Percentiles rank a stretch among this genome's conserved stretches.
phyloP scores from a whole-genome alignment of 352 stramenopile species.

The Aphanomyces invadans region DNA sequence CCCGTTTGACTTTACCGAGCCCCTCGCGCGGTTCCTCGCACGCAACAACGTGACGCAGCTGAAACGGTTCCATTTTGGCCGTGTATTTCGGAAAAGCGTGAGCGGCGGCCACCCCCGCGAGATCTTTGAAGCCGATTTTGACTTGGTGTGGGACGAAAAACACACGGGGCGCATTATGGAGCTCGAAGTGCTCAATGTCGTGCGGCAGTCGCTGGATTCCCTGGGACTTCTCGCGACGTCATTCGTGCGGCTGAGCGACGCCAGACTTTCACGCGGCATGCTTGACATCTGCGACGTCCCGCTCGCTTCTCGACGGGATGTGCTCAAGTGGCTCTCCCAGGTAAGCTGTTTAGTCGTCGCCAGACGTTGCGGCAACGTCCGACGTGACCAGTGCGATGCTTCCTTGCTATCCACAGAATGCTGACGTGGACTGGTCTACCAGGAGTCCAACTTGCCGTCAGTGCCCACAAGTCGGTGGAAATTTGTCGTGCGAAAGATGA shows the following conservation, averaged over 20 bases:
- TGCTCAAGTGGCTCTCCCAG: constrained; percentile 71
- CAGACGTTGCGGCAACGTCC: no score
- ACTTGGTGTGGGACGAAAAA: constrained; percentile 77
- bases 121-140: constrained; percentile 75
- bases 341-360: constrained; percentile 45
- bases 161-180: constrained; percentile 59
- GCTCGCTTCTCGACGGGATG: constrained; percentile 42
- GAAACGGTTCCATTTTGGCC: constrained; percentile 82
- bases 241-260: constrained; percentile 74
- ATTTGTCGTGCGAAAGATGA: constrained; percentile 63
- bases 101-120: constrained; percentile 68
- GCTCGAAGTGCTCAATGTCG: constrained; percentile 66
- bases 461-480: constrained; percentile 48
- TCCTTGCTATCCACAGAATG: no score
- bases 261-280: constrained; percentile 54
- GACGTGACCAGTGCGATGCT: no score
- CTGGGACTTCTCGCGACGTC: constrained; percentile 56
- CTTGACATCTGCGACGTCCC: constrained; percentile 62
- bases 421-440: no score
- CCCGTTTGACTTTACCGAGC: constrained; percentile 78
- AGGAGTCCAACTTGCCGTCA: background rate
- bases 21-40: constrained; percentile 68
- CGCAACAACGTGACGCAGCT: constrained; percentile 70
- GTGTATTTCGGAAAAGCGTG: constrained; percentile 71
- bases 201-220: constrained; percentile 60